Evolutionary conservation across 2,329 filamentous ascomycete species (phyloP).

Genomic region (Periglandula ipomoeae): DNA sequence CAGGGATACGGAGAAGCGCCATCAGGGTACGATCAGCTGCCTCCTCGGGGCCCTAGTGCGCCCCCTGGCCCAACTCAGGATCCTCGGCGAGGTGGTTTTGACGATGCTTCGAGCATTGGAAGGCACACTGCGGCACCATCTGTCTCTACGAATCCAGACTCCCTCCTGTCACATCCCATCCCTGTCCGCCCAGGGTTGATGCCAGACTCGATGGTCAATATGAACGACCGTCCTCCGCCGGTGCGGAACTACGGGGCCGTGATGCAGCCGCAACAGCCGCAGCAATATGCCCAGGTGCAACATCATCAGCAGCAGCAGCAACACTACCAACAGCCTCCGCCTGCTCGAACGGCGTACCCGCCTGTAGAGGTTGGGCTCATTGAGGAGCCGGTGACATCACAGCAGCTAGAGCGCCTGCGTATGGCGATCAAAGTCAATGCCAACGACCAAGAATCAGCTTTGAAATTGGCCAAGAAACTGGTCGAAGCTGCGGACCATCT

Average conservation of each 20-base stretch:
- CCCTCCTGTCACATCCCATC: slow-evolving; percentile 50
- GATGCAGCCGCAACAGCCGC: slow-evolving; percentile 25
- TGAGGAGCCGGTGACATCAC: slow-evolving; percentile 55
- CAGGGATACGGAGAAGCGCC: slow-evolving; percentile 15
- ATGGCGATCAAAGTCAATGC: slow-evolving; percentile 61
- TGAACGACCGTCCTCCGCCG: slow-evolving; percentile 49
- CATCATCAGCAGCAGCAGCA: slow-evolving; percentile 21
- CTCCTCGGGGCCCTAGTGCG: slow-evolving; percentile 22
- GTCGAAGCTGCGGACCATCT: slow-evolving; percentile 77
- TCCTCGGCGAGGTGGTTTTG: neutral
- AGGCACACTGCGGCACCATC: slow-evolving; percentile 18
- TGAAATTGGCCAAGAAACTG: slow-evolving; percentile 72
- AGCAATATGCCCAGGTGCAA: slow-evolving; percentile 14
- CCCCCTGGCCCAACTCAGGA: slow-evolving; percentile 16
- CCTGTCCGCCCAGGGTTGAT: slow-evolving; percentile 56
- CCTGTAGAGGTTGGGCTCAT: slow-evolving; percentile 2
- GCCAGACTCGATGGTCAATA: slow-evolving; percentile 45
- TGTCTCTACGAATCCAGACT: slow-evolving; percentile 30
- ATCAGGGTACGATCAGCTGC: slow-evolving; percentile 18
- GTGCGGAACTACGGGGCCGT: slow-evolving; percentile 46
- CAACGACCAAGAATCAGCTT: slow-evolving; percentile 59
- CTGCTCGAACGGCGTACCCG: neutral
- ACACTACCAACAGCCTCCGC: slow-evolving; percentile 2
- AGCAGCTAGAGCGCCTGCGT: slow-evolving; percentile 69
- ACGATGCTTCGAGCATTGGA: slow-evolving; percentile 1